These are phyloP conservation scores for Leccinum subtestaceum DNA, from an alignment of 768 basidiomycete species.

Conservation along the genomic window DNA sequence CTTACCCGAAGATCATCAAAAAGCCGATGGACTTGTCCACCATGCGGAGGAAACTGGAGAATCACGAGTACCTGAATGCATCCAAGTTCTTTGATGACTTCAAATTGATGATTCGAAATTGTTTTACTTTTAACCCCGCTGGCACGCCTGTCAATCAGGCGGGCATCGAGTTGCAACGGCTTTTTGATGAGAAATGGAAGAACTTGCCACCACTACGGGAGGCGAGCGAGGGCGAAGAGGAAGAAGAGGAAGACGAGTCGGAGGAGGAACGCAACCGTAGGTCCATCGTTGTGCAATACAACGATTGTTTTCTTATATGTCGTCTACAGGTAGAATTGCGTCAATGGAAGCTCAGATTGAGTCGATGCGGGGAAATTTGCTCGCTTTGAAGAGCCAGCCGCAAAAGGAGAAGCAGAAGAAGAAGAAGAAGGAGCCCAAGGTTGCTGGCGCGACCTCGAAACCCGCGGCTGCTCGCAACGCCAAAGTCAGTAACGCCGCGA, in stretches of 20 bases:
- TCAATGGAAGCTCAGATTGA: constrained; percentile 81
- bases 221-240: constrained; percentile 57
- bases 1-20: constrained; percentile 86
- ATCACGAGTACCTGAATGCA: constrained; percentile 71
- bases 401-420: constrained; percentile 61
- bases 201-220: constrained; percentile 61
- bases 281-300: constrained; percentile 21
- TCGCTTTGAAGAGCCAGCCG: constrained; percentile 55
- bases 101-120: constrained; percentile 93
- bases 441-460: constrained; percentile 65
- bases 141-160: constrained; percentile 85
- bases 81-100: constrained; percentile 87
- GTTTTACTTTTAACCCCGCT: constrained; percentile 86
- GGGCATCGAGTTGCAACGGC: constrained; percentile 76
- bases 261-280: constrained; percentile 70
- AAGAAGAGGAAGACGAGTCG: constrained; percentile 59
- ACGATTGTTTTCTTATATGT: constrained; percentile 9
- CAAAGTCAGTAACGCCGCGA: constrained; percentile 39
- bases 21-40: constrained; percentile 94
- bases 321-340: constrained; percentile 61
- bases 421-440: constrained; percentile 62
- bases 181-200: constrained; percentile 94
- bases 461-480: constrained; percentile 43
- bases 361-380: constrained; percentile 68
- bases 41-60: constrained; percentile 82